Percentiles rank a stretch among this genome's conserved stretches.
Conservation (phyloP, 176 grass and related monocot species). For the Dendrocalamus sinicus region DNA sequence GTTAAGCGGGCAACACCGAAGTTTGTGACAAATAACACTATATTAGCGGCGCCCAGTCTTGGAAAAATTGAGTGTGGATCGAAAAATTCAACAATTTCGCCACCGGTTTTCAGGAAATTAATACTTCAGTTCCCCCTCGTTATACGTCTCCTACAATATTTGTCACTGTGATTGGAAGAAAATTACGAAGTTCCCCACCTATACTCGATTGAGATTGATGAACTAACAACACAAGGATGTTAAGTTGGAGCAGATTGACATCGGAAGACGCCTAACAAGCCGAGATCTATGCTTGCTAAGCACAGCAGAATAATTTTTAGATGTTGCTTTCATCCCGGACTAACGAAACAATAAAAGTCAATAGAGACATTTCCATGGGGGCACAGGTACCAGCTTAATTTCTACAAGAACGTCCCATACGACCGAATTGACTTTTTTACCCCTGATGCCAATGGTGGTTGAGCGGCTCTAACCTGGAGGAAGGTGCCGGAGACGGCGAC, state of each 20-base stretch:
- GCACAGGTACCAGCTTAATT: background rate
- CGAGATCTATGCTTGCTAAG: too few relatives aligned
- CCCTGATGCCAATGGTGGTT: background rate
- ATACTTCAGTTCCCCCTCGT: too few relatives aligned
- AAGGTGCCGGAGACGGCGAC: constrained; percentile 79
- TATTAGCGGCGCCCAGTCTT: background rate
- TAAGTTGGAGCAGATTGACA: constrained; percentile 4
- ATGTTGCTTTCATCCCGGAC: too few relatives aligned
- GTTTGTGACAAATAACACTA: background rate
- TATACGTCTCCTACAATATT: background rate
- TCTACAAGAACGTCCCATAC: background rate
- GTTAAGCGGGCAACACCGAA: background rate
- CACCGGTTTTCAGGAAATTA: too few relatives aligned
- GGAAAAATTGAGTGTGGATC: background rate
- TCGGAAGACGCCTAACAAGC: background rate
- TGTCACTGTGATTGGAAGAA: background rate
- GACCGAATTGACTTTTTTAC: background rate
- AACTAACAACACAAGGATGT: background rate
- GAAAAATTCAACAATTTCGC: too few relatives aligned
- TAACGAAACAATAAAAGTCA: background rate
- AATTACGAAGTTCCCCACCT: background rate
- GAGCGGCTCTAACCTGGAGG: constrained; percentile 55
- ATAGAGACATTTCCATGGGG: background rate
- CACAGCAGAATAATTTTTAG: too few relatives aligned
- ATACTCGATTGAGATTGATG: background rate